Evolutionary conservation across 345 rosid genomes (phyloP).

Genomic region (Moricandia moricandioides): DNA sequence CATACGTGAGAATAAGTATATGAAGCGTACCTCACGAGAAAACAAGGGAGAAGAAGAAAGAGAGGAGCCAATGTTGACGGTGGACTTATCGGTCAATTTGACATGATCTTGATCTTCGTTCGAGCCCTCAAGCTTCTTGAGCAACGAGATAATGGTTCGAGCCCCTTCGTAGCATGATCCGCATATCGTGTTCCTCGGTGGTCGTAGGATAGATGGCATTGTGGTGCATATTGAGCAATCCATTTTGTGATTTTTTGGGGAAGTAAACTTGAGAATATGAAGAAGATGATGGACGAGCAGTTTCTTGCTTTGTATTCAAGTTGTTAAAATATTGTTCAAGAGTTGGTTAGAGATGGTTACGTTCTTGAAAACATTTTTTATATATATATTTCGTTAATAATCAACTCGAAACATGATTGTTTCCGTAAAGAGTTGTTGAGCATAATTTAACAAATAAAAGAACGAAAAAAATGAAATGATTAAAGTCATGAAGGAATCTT

Average conservation of each 20-base stretch:
- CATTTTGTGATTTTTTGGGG: conserved; percentile 12
- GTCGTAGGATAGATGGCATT: conserved; percentile 68
- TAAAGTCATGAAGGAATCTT: conserved; percentile 33
- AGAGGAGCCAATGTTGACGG: conserved; percentile 12
- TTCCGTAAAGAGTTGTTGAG: conserved; percentile 33
- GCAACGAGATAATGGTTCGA: conserved; percentile 46
- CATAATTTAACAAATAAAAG: conserved; percentile 24
- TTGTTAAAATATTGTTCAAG: conserved; percentile 25
- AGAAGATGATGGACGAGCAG: conserved; percentile 17
- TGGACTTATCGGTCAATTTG: conserved; percentile 19
- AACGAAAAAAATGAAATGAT: conserved; percentile 21
- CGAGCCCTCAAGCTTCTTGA: conserved; percentile 54
- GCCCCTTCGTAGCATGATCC: conserved; percentile 76
- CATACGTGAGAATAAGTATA: not conserved
- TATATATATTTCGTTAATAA: conserved; percentile 7
- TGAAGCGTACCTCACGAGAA: conserved; percentile 65
- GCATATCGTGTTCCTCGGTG: conserved; percentile 88
- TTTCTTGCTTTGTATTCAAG: conserved; percentile 37
- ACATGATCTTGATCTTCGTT: conserved; percentile 19
- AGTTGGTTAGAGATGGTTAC: conserved; percentile 38
- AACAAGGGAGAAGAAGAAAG: conserved; percentile 37
- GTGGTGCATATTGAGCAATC: conserved; percentile 83
- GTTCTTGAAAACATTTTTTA: conserved; percentile 11
- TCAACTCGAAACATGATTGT: conserved; percentile 23
- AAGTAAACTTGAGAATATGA: conserved; percentile 16